Base-by-base conservation (phyloP, 2,329 filamentous ascomycete species). In the Berkeleyomyces rouxiae region DNA sequence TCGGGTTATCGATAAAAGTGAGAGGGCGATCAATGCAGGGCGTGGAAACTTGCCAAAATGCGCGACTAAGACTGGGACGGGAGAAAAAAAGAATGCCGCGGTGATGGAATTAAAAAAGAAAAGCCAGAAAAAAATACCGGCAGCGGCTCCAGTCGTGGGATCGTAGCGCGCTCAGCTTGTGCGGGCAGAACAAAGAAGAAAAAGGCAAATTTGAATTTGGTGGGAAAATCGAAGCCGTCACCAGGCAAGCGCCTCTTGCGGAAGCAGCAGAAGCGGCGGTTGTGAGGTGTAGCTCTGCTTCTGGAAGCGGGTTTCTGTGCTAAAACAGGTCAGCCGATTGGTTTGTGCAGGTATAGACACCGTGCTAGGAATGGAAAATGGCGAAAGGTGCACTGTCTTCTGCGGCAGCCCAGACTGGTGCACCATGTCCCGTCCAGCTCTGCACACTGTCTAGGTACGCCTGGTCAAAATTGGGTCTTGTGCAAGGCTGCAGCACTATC, bases 31-130 rank as follows among this genome's bases (percentile, higher is more conserved):
- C 33, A 37, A 37, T 16, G 33, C 13, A n/a, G 31, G 46, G 46
- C 51, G 51, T 55, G 16, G 51, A 55, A 55, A 55, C 33, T 55
- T 55, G 51, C 51, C 51, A 55, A 49, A 55, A 39, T 55, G 51
- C 51, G 51, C 51, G 51, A 55, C 51, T 37, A 55, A 55, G 2
- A 55, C 11, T 37, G 13, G n/a, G 36, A 13, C 11, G 33, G 3
- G 2, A 31, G 5, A 31, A 31, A 51, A 36, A 36, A 39, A 55
- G 37, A 55, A 55, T 55, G 37, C 39, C 39, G 43, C 16, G 43
- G 2, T 55, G 51, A 39, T 55, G 33, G 33, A 9, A 23, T 23
- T 23, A 23, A 39, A 55, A n/a, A 36, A 55, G 39, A 39, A 55
- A 36, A 55, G 7, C 2, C 33, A 39, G 31, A 46, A n/a, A 37